Base-by-base conservation (phyloP, 306 rosid species). In the Carpinus fangiana region DNA sequence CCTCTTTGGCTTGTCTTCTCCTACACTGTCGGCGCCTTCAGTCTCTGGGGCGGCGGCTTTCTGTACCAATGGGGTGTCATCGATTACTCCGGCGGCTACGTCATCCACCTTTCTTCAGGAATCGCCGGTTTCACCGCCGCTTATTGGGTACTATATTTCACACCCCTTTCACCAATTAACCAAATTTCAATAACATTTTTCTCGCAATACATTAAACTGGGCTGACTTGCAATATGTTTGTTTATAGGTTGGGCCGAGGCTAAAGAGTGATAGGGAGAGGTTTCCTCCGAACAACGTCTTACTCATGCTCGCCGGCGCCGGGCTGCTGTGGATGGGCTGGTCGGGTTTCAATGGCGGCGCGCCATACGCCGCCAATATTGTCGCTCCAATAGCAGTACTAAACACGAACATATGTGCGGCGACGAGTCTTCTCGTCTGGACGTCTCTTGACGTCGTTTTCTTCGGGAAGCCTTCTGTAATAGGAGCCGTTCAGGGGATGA, bases 401-500 rank as follows among this genome's bases (percentile, higher is more conserved):
- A 93, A 93, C 90, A 93, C 98, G 1, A 93, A 93, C 77, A 71
- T 93, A 13, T 83, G 91, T 47, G 98, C 98, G 0, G 96, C 98
- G 52, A 90, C 97, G 0, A 93, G 98, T 67, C 92, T 93, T n/a
- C 90, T 93, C 0, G 90, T 93, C 11, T 91, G 98, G 98, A 93
- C 98, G 0, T 26, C 81, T 69, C 81, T 93, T 36, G 98, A 93
- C 41, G 98, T 93, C 7, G 61, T 86, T 7, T 90, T 87, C 85
- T 93, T 93, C 17, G 98, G 97, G 12, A 93, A 87, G 76, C 99
- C 97, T 0, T 93, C 99, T 1, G 99, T 95, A 69, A 92, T 95
- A 45, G 99, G 99, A 9, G 99, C 98, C 9, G 93, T 95, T 38
- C 98, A 95, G 86, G 99, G 99, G 16, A 95, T 95, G 99, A 91